Percentiles rank a stretch among this genome's conserved stretches.
These are phyloP conservation scores for Lyophyllum atratum DNA, from an alignment of 768 basidiomycete species.

Conservation along the genomic window DNA sequence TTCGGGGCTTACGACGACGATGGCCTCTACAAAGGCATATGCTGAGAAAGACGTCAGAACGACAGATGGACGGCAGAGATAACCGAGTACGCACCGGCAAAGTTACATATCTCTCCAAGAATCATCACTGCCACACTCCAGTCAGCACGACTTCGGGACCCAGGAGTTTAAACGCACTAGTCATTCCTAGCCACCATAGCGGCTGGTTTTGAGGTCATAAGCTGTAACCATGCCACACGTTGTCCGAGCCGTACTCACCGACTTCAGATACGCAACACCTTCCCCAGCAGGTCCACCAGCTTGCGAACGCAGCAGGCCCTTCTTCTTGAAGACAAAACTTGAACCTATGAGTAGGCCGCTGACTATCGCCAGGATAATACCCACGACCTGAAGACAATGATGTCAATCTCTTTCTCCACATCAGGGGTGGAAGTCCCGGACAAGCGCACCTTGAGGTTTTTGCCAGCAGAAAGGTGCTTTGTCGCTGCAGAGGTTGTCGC, in stretches of 20 bases:
- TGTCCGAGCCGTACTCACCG: slow-evolving; percentile 49
- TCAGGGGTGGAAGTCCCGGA: neutral
- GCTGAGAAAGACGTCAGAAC: slow-evolving; percentile 38
- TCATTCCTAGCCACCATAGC: slow-evolving; percentile 97
- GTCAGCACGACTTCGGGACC: slow-evolving; percentile 2
- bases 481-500: slow-evolving; percentile 41
- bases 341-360: slow-evolving; percentile 91
- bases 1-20: slow-evolving; percentile 73
- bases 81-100: slow-evolving; percentile 58
- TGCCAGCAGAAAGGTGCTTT: slow-evolving; percentile 35
- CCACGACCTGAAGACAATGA: slow-evolving; percentile 56
- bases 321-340: slow-evolving; percentile 98
- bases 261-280: slow-evolving; percentile 94
- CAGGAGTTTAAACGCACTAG: slow-evolving; percentile 46
- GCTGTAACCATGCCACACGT: slow-evolving; percentile 4
- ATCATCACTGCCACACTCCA: slow-evolving; percentile 75
- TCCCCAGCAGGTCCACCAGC: slow-evolving; percentile 79
- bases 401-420: slow-evolving; percentile 5
- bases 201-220: slow-evolving; percentile 43
- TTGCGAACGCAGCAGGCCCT: slow-evolving; percentile 79
- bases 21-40: slow-evolving; percentile 89
- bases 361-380: slow-evolving; percentile 71
- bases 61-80: slow-evolving; percentile 25
- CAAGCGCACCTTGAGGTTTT: slow-evolving; percentile 53
- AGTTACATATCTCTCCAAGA: slow-evolving; percentile 85